Evolutionary conservation across 2,329 filamentous ascomycete genomes (phyloP), one percentile per base, ranked within the genome.

Genomic region (Westerdykella aurantiaca): DNA sequence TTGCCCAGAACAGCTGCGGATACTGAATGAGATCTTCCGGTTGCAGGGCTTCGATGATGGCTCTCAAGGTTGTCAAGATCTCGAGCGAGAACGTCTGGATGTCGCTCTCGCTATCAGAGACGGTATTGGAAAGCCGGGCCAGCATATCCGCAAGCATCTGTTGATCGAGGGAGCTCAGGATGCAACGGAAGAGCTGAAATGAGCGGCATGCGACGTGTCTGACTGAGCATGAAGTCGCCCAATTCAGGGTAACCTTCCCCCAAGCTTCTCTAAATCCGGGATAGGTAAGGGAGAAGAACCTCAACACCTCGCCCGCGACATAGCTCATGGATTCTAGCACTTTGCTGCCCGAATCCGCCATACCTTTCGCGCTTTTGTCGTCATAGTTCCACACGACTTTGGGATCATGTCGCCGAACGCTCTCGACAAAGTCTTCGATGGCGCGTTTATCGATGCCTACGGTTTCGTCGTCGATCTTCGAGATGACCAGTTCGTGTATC

Each of bases 81-180:
- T 98, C 94, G 84, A 97, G 91, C 0, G 93, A 94, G 60, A 98
- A 98, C 0, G 89, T 91, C 59, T 96, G 88, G 42, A 96, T 95
- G 68, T 97, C 91, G 43, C 70, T 80, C 58, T 95, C 88, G 55
- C 96, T 89, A 52, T 97, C 91, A 0, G 94, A 90, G 57, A 98
- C 93, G 0, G 93, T 98, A 65, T 97, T 98, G 1, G 91, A 97
- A 25, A 98, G 75, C 38, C 94, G 80, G 11, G 87, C 90, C 17
- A 98, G 80, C 89, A 98, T 98, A 59, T 98, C 93, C 2, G 88
- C 89, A 13, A 98, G 78, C 91, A 97, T 98, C 45, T 83, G 77
- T 54, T 94, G 89, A 60, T 98, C 91, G 17, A 97, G 72, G 0
- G 86, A 88, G 13, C 88, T 94, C 22, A 95, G 79, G 43, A 97